These are phyloP conservation scores for Cryptococcus hybrid DNA, from an alignment of 1,284 basidiomycete species.

Conservation along the genomic window DNA sequence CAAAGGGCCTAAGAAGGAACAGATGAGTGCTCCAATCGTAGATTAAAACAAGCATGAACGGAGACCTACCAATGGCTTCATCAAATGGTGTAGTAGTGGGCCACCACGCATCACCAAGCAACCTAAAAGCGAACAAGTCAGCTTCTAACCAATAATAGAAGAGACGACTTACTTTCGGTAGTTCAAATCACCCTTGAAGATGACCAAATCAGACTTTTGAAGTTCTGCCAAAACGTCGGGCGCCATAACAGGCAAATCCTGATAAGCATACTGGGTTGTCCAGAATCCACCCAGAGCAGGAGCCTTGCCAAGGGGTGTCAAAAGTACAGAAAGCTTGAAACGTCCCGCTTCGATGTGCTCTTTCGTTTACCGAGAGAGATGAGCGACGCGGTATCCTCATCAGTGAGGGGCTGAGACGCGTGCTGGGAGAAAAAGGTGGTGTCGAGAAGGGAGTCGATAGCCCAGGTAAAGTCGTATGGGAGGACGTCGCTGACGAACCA, in stretches of 20 bases:
- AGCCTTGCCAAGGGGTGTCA: constrained; percentile 60
- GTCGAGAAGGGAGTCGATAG: constrained; percentile 53
- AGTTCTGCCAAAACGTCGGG: constrained; percentile 62
- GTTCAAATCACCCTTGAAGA: constrained; percentile 96
- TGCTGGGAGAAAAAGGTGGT: constrained; percentile 62
- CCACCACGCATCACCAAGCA: constrained; percentile 89
- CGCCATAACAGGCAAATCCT: constrained; percentile 67
- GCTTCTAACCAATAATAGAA: background rate
- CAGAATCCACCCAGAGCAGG: constrained; percentile 63
- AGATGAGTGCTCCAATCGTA: background rate
- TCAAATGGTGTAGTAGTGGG: constrained; percentile 76
- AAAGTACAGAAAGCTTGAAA: constrained; percentile 70
- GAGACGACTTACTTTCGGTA: constrained; percentile 68
- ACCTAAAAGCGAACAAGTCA: constrained; percentile 52
- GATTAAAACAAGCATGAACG: constrained; percentile 2
- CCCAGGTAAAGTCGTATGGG: constrained; percentile 68
- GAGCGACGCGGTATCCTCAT: constrained; percentile 50
- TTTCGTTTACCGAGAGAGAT: constrained; percentile 62
- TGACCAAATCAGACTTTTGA: constrained; percentile 68
- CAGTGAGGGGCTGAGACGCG: constrained; percentile 39
- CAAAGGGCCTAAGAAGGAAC: constrained; percentile 63
- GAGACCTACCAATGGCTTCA: constrained; percentile 65
- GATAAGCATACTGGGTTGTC: constrained; percentile 80
- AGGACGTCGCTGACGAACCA: constrained; percentile 89
- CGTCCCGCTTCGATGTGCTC: constrained; percentile 64